Evolutionary conservation across 352 stramenopile genomes (phyloP), one percentile per base, ranked within the genome.

Genomic region (Blastocystis sp.): DNA sequence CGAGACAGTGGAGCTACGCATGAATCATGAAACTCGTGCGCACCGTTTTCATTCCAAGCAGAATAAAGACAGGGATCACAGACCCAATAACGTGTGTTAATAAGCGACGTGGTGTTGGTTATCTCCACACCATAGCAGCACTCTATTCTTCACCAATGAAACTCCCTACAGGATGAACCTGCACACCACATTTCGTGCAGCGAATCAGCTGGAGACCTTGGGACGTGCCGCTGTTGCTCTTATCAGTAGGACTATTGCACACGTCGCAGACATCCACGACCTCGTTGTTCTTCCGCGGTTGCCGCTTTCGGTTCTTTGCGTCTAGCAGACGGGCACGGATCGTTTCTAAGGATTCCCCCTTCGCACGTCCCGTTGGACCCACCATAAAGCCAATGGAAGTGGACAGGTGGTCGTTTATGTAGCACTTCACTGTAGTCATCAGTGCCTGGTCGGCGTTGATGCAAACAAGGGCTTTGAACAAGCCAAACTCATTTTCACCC

Each of bases 401-500:
- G 9, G 70, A 18, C 15, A 64, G 39, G 4, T 61, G 39, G 55
- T 80, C 70, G 23, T 80, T 45, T n/a, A 80, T 34, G 50, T 80
- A 80, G 55, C 70, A 64, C 45, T 80, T 80, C 45, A 80, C 64
- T 4, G 43, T 62, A 7, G 70, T 80, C 70, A 80, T 80, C 6
- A 80, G 11, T 6, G 41, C 70, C n/a, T 50, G 26, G 55, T 80
- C 70, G 18, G n/a, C 20, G 23, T 80, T 63, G 41, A 80, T 63
- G 70, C 70, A 80, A 45, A 80, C 70, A 3, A 80, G 45, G 9
- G 45, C 70, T 23, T 80, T 80, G 70, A 80, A 80, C 20, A 80
- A 43, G 5, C 70, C 70, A 64, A 80, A 80, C 70, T 80, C 70
- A 26, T 80, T 80, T 26, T 80, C 70, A 8, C 70, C 70, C 70